Percentiles rank a stretch among this genome's conserved stretches.
These are phyloP conservation scores for Zalaria sp. DNA, from an alignment of 2,329 filamentous ascomycete genomes.

Conservation along the genomic window DNA sequence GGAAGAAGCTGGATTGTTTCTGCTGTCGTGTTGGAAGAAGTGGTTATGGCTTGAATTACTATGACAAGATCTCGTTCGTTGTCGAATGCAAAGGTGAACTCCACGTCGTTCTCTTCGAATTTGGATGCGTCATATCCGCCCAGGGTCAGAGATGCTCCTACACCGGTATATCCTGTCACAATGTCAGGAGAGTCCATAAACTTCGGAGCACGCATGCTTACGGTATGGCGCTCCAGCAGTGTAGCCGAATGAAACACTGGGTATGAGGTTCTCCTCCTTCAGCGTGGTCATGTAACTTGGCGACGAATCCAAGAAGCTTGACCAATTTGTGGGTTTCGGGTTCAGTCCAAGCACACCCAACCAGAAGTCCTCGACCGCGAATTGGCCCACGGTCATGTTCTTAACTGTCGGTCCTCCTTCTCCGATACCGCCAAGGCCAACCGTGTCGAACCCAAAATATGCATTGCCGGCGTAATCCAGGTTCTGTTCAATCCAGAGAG, in stretches of 20 bases:
- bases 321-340: conserved; percentile 36
- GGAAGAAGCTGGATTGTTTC: conserved; percentile 23
- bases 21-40: conserved; percentile 15
- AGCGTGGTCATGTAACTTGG: conserved; percentile 39
- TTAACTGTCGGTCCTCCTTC: conserved; percentile 25
- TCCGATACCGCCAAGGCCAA: conserved; percentile 25
- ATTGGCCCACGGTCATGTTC: conserved; percentile 27
- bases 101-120: conserved; percentile 45
- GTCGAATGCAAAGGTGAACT: conserved; percentile 43
- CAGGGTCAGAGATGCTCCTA: conserved; percentile 42
- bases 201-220: neutral
- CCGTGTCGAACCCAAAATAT: conserved; percentile 44
- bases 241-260: conserved; percentile 61
- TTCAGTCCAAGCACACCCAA: conserved; percentile 35
- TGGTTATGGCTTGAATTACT: conserved; percentile 31
- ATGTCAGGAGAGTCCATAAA: too few species aligned
- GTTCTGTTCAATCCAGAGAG: conserved; percentile 42
- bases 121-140: conserved; percentile 56
- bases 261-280: conserved; percentile 44
- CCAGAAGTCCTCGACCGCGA: conserved; percentile 27
- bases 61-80: conserved; percentile 47
- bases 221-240: conserved; percentile 63
- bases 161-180: conserved; percentile 16
- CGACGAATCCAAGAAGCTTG: conserved; percentile 37
- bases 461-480: conserved; percentile 48